Conservation (phyloP, 2,329 filamentous ascomycete species). For the Chaetomium globosum region DNA sequence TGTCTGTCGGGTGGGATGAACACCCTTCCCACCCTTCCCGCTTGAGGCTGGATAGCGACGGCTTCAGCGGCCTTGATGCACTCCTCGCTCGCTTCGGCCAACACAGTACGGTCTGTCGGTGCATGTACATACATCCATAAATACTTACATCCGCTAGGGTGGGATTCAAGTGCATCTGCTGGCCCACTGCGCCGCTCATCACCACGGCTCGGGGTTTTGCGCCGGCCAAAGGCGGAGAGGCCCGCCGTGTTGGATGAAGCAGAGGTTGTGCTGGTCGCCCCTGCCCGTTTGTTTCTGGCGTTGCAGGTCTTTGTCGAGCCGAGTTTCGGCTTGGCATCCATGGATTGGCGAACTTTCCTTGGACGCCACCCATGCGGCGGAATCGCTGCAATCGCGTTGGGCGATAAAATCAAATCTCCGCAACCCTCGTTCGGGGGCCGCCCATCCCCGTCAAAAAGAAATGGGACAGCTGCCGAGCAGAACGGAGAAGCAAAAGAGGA, state of each 20-base stretch:
- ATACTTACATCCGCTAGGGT: not conserved
- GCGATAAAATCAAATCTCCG: conserved; percentile 24
- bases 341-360: conserved; percentile 5
- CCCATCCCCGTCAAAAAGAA: conserved; percentile 6
- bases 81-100: no score
- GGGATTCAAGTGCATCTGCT: not conserved
- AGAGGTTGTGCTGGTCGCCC: not conserved
- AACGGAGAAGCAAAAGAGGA: not conserved
- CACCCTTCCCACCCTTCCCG: conserved; percentile 4
- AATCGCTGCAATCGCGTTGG: conserved; percentile 13
- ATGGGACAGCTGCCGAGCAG: not conserved
- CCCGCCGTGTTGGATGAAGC: not conserved
- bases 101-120: no score
- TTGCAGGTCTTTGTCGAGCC: conserved; percentile 3
- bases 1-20: conserved; percentile 8
- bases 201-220: not conserved
- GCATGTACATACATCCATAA: no score
- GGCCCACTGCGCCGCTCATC: not conserved
- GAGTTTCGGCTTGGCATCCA: conserved; percentile 15
- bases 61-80: not conserved
- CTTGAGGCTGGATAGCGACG: not conserved
- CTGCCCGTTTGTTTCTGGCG: not conserved
- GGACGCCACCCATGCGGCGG: conserved; percentile 11
- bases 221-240: not conserved
- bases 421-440: conserved; percentile 1